Percentiles rank a stretch among this genome's conserved stretches.
Evolutionary conservation across 306 rosid species (phyloP).

Genomic region (Amphicarpaea edgeworthii): DNA sequence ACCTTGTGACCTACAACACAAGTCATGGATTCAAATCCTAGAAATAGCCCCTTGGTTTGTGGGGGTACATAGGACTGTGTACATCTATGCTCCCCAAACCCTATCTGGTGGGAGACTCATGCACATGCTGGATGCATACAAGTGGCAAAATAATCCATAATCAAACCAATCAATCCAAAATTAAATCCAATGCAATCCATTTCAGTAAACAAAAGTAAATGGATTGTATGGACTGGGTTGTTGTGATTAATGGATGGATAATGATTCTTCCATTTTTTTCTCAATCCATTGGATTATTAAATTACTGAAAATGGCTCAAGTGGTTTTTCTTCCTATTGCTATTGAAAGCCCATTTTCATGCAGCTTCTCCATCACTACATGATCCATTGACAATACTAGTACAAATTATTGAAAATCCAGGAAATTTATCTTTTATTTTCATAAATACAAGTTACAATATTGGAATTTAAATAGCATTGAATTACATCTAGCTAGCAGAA

Average conservation of each 20-base stretch:
- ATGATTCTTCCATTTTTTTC: not conserved
- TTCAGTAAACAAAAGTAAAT: conserved; percentile 1
- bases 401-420: not conserved
- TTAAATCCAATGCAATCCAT: conserved; percentile 1
- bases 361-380: not conserved
- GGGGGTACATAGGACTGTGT: too few relatives aligned
- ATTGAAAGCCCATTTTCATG: not conserved
- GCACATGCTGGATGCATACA: conserved; percentile 26
- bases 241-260: not conserved
- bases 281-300: not conserved
- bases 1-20: not conserved
- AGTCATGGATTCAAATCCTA: conserved; percentile 12
- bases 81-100: not conserved
- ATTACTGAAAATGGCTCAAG: not conserved
- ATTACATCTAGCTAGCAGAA: conserved; percentile 13
- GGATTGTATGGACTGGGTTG: not conserved
- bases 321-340: not conserved
- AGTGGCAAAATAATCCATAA: conserved; percentile 3
- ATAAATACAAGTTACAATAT: conserved; percentile 34
- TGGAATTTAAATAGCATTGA: conserved; percentile 35
- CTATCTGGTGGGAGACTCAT: not conserved
- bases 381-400: not conserved
- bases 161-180: not conserved
- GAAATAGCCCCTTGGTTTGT: not conserved
- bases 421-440: conserved; percentile 28